phyloP scores from a whole-genome alignment of 1,284 basidiomycete species.

The Rhizoctonia solani region DNA sequence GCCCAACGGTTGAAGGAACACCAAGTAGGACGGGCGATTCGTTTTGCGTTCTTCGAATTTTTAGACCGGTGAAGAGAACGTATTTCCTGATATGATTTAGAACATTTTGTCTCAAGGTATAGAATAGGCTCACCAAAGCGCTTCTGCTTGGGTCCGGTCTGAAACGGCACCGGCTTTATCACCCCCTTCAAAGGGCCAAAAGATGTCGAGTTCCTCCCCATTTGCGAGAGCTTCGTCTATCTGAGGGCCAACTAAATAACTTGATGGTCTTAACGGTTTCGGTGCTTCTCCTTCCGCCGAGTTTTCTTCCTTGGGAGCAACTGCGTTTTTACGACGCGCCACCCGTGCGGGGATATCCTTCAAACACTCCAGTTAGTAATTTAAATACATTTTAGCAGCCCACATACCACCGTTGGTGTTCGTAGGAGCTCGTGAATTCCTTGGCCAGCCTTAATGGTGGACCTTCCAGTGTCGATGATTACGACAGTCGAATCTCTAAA shows the following conservation, averaged over 20 bases:
- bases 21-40: conserved; percentile 84
- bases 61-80: conserved; percentile 75
- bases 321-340: conserved; percentile 59
- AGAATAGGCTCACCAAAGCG: conserved; percentile 74
- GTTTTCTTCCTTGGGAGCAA: conserved; percentile 36
- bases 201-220: conserved; percentile 72
- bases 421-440: conserved; percentile 82
- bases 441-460: conserved; percentile 72
- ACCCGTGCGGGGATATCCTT: conserved; percentile 76
- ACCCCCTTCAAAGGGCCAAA: conserved; percentile 78
- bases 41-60: conserved; percentile 81
- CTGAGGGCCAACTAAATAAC: conserved; percentile 83
- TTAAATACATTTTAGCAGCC: conserved; percentile 13
- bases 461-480: conserved; percentile 77
- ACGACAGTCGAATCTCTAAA: conserved; percentile 83
- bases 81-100: conserved; percentile 67
- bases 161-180: conserved; percentile 56
- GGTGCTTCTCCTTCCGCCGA: conserved; percentile 9
- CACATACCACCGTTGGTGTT: conserved; percentile 70
- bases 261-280: conserved; percentile 56
- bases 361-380: conserved; percentile 39
- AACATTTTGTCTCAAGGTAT: neutral
- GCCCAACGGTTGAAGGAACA: conserved; percentile 70
- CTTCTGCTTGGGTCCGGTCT: conserved; percentile 92
- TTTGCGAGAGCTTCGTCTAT: conserved; percentile 78